Evolutionary conservation across 2,329 filamentous ascomycete species (phyloP).

Genomic region (Plectosphaerella sp.): DNA sequence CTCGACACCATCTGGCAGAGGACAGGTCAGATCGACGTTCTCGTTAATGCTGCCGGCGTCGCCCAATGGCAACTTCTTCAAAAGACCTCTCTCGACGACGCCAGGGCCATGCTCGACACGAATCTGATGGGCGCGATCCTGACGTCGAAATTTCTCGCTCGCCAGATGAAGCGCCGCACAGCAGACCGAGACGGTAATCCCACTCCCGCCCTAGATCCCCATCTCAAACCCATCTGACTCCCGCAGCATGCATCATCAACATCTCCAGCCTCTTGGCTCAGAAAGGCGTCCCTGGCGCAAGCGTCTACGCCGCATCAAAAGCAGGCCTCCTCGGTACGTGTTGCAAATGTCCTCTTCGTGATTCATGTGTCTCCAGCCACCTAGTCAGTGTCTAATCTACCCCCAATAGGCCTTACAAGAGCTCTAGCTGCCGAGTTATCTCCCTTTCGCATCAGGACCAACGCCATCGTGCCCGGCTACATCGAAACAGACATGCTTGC

Average conservation of each 20-base stretch:
- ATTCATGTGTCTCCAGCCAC: neutral
- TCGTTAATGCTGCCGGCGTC: slow-evolving; percentile 79
- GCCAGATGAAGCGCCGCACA: slow-evolving; percentile 35
- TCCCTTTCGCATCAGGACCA: slow-evolving; percentile 63
- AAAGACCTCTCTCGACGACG: slow-evolving; percentile 40
- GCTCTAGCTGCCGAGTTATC: slow-evolving; percentile 61
- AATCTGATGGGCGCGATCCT: slow-evolving; percentile 67
- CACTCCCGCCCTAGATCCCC: neutral
- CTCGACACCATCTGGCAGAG: slow-evolving; percentile 11
- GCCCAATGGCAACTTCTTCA: slow-evolving; percentile 62
- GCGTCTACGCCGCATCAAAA: slow-evolving; percentile 75
- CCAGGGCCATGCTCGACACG: slow-evolving; percentile 58
- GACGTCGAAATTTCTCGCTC: slow-evolving; percentile 50
- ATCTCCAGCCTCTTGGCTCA: slow-evolving; percentile 70
- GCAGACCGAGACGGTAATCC: slow-evolving; percentile 17
- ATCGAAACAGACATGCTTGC: slow-evolving; percentile 76
- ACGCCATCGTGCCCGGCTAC: slow-evolving; percentile 79
- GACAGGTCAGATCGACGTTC: slow-evolving; percentile 40
- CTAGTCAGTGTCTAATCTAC: neutral
- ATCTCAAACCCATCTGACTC: neutral
- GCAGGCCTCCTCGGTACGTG: slow-evolving; percentile 67
- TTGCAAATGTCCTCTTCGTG: neutral
- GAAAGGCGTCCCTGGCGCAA: slow-evolving; percentile 65
- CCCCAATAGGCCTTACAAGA: slow-evolving; percentile 57
- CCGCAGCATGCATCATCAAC: slow-evolving; percentile 69